Evolutionary conservation across 108 stramenopile genomes (phyloP), one percentile per base, ranked within the genome.

Genomic region (Cylindrotheca closterium): DNA sequence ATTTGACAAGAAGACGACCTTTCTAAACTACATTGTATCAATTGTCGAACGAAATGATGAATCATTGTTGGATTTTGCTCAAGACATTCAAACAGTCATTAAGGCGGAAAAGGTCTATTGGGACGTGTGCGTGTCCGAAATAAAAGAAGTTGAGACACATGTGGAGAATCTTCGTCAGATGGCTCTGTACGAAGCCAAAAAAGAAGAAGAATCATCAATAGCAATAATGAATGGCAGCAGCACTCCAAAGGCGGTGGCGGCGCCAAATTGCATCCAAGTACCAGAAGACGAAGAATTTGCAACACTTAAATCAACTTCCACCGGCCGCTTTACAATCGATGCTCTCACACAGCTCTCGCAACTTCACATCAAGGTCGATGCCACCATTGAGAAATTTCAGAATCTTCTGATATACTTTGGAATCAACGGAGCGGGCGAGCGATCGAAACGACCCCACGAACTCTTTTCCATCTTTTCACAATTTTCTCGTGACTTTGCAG

Each of bases 1-100:
- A 18, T 91, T 92, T 63, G 98, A 98, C 80, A 91, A 93, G 75
- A 97, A 96, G 70, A 98, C 98, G 4, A 93, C 93, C 2, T 92
- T 98, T 64, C 82, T 98, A 27, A 91, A 97, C 60, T 97, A 96
- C 63, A 81, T 97, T 24, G 83, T 96, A 27, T 78, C 87, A 33
- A 82, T 97, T 47, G 88, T 96, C 24, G 79, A 80, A 51, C 74
- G 96, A 65, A 89, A 93, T 77, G 88, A 84, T 52, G 89, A 92
- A 32, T 47, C 71, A 33, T 71, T 93, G 55, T 75, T 92, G 8
- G 58, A 83, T 33, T 92, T 87, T 51, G 79, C 78, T 49, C 84
- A 90, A 23, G 87, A 87, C 42, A 60, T 93, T 22, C 77, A 81
- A 0, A 79, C 84, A 10, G 86, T 86, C 15, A 56, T 77, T 34